Conservation (phyloP, 805 yeast species). For the Debaryomyces prosopidis region DNA sequence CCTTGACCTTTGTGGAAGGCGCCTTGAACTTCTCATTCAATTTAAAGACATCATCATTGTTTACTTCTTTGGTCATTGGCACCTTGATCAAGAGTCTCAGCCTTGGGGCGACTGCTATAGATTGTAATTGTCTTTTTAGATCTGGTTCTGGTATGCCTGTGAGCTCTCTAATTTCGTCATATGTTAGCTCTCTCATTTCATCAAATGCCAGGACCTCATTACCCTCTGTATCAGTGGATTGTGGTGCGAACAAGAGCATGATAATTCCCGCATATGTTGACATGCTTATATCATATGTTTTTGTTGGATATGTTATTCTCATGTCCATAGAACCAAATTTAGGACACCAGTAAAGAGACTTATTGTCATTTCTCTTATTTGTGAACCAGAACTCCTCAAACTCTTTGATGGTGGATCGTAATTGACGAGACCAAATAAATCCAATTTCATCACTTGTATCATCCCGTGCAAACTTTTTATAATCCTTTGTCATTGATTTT, state of each 20-base stretch:
- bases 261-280: slow-evolving; percentile 81
- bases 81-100: slow-evolving; percentile 70
- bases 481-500: slow-evolving; percentile 45
- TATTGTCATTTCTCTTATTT: slow-evolving; percentile 41
- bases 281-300: slow-evolving; percentile 75
- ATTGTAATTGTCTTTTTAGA: slow-evolving; percentile 72
- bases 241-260: slow-evolving; percentile 64
- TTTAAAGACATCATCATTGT: slow-evolving; percentile 59
- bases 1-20: slow-evolving; percentile 68
- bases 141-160: slow-evolving; percentile 78
- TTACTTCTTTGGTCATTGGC: slow-evolving; percentile 75
- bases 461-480: slow-evolving; percentile 30
- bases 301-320: slow-evolving; percentile 64
- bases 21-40: slow-evolving; percentile 71
- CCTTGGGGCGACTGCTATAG: slow-evolving; percentile 81
- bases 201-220: slow-evolving; percentile 42
- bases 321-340: slow-evolving; percentile 83
- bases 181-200: slow-evolving; percentile 55
- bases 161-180: slow-evolving; percentile 58
- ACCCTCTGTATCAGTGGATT: slow-evolving; percentile 30
- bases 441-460: slow-evolving; percentile 12
- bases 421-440: slow-evolving; percentile 41
- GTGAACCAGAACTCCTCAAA: slow-evolving; percentile 44
- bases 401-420: slow-evolving; percentile 34
- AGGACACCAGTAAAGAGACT: slow-evolving; percentile 69